phyloP scores from a whole-genome alignment of 78 protist genomes.

The Tieghemostelium lacteum region DNA sequence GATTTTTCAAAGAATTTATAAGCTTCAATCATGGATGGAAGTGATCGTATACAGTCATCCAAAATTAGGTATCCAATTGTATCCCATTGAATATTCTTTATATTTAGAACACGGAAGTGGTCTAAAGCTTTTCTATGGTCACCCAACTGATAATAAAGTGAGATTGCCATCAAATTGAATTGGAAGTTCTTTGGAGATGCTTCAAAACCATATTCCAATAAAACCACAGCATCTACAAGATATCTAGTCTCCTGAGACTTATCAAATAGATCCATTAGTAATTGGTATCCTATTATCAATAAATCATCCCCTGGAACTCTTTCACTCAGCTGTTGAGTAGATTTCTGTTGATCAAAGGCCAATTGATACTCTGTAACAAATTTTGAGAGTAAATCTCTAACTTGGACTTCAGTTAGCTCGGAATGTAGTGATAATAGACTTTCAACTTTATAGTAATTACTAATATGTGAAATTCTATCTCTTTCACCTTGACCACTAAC shows the following conservation, averaged over 20 bases:
- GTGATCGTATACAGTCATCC: constrained; percentile 17
- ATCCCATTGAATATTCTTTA: constrained; percentile 75
- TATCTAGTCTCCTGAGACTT: not conserved
- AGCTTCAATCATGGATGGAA: not conserved
- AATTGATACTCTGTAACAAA: constrained; percentile 13
- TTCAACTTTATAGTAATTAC: constrained; percentile 12
- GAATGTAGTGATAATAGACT: constrained; percentile 24
- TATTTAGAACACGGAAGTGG: constrained; percentile 13
- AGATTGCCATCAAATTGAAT: constrained; percentile 19
- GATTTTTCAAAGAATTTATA: not conserved
- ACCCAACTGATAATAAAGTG: constrained; percentile 30
- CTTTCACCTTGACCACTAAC: not conserved
- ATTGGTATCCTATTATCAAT: constrained; percentile 5
- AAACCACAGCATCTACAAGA: not conserved
- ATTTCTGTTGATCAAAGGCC: not conserved
- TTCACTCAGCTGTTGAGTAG: constrained; percentile 38
- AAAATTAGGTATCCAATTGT: constrained; percentile 10
- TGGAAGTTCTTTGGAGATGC: constrained; percentile 40
- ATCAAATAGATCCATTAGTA: constrained; percentile 15
- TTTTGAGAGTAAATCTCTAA: not conserved
- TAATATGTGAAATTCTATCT: constrained; percentile 10
- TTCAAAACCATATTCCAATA: constrained; percentile 35
- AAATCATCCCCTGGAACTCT: constrained; percentile 66
- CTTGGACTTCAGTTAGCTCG: not conserved
- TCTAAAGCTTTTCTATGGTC: not conserved